phyloP scores from a whole-genome alignment of 2,329 filamentous ascomycete genomes.

The Nemania sp. region DNA sequence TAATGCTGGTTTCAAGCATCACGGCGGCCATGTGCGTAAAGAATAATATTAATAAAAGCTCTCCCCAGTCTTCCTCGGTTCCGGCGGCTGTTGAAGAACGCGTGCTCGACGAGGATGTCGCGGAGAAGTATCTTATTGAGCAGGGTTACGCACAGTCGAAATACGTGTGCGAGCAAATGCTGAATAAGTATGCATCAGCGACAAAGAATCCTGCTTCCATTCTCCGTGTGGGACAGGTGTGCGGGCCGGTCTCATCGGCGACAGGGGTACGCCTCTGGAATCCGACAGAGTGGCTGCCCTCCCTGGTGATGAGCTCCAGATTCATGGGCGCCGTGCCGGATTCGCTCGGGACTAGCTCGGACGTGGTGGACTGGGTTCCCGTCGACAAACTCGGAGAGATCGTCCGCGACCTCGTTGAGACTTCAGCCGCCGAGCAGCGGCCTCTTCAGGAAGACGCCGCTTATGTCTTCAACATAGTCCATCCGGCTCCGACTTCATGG shows the following conservation, averaged over 20 bases:
- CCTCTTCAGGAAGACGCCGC: too few species aligned
- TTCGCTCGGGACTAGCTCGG: slow-evolving; percentile 10
- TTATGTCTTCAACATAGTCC: slow-evolving; percentile 5
- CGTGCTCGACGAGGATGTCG: slow-evolving; percentile 23
- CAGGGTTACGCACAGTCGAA: slow-evolving; percentile 37
- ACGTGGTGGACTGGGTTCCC: slow-evolving; percentile 27
- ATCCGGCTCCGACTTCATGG: not conserved
- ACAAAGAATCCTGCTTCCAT: slow-evolving; percentile 4
- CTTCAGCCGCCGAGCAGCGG: too few species aligned
- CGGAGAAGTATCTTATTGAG: slow-evolving; percentile 11
- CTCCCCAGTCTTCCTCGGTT: slow-evolving; percentile 1
- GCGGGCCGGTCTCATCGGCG: slow-evolving; percentile 26
- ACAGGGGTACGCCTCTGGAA: slow-evolving; percentile 26
- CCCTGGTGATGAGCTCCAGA: slow-evolving; percentile 30
- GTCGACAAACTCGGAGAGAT: slow-evolving; percentile 28
- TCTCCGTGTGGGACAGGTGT: slow-evolving; percentile 30
- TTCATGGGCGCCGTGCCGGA: slow-evolving; percentile 22
- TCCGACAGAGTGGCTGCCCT: slow-evolving; percentile 28
- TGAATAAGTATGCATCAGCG: slow-evolving; percentile 24
- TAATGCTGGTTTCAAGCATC: slow-evolving; percentile 36
- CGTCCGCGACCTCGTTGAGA: not conserved
- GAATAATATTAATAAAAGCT: not conserved
- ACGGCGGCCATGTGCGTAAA: slow-evolving; percentile 25
- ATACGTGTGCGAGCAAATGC: slow-evolving; percentile 33
- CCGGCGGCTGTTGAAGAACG: slow-evolving; percentile 21